phyloP scores from a whole-genome alignment of 495 filamentous ascomycete species.

The Cryomyces minteri region DNA sequence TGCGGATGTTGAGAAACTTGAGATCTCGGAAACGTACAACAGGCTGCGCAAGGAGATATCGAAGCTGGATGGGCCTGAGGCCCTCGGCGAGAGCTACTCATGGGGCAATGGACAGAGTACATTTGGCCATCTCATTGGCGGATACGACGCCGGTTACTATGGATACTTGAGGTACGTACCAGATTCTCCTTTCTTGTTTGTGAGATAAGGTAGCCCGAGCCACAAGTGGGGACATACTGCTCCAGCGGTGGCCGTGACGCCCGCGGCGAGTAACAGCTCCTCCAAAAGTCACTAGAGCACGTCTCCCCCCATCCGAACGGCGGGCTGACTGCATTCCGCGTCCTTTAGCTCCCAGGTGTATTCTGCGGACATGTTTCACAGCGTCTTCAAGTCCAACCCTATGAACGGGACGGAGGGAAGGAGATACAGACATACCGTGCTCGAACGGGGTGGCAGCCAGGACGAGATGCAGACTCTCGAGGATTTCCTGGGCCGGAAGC shows the following conservation, averaged over 20 bases:
- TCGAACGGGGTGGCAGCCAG: slow-evolving; percentile 52
- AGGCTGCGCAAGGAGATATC: slow-evolving; percentile 31
- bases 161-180: slow-evolving; percentile 41
- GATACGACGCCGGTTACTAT: slow-evolving; percentile 60
- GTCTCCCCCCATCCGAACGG: too few relatives aligned
- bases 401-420: slow-evolving; percentile 50
- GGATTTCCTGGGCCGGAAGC: slow-evolving; percentile 54
- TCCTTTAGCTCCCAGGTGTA: slow-evolving; percentile 37
- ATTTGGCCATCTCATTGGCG: slow-evolving; percentile 55
- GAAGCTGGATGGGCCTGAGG: slow-evolving; percentile 45
- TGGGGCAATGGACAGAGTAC: slow-evolving; percentile 55
- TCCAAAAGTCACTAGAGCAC: too few relatives aligned
- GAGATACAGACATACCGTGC: slow-evolving; percentile 52
- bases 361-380: slow-evolving; percentile 63
- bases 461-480: slow-evolving; percentile 59
- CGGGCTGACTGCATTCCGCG: too few relatives aligned
- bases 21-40: slow-evolving; percentile 22
- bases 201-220: slow-evolving; percentile 6
- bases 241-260: too few relatives aligned
- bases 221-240: too few relatives aligned
- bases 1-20: slow-evolving; percentile 15
- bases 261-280: too few relatives aligned
- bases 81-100: slow-evolving; percentile 29
- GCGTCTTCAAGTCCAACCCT: slow-evolving; percentile 51
- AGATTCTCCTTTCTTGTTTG: slow-evolving; percentile 6